Conservation (phyloP, 179 eudicot genomes). For the Gypsophila paniculata region DNA sequence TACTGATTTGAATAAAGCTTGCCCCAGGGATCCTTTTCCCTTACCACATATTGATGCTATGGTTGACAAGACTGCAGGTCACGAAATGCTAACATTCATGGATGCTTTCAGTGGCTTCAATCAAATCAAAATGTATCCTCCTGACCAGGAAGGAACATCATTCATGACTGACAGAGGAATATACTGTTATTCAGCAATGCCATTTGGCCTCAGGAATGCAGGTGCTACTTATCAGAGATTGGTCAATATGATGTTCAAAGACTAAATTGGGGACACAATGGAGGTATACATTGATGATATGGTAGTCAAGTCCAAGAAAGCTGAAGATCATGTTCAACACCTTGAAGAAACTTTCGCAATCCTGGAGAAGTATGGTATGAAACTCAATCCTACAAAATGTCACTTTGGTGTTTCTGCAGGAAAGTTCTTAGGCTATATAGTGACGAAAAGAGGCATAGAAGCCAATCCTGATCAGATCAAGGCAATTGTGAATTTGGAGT, state of each 20-base stretch:
- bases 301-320: neutral
- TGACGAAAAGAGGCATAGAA: neutral
- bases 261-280: neutral
- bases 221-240: neutral
- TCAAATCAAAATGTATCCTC: neutral
- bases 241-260: neutral
- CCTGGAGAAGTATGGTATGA: neutral
- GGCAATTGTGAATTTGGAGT: neutral
- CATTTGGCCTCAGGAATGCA: neutral
- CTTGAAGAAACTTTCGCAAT: no score
- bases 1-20: neutral
- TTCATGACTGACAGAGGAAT: neutral
- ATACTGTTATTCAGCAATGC: neutral
- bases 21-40: neutral
- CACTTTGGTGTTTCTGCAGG: neutral
- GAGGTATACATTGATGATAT: slow-evolving; percentile 2
- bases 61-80: neutral
- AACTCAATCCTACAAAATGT: neutral
- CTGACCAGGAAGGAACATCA: neutral
- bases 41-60: neutral
- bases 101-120: neutral
- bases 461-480: neutral
- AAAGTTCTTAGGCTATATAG: neutral
- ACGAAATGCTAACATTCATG: neutral
- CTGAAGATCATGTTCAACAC: neutral